Base-by-base conservation (phyloP, 2,329 filamentous ascomycete species). In the Paraconiothyrium brasiliense region DNA sequence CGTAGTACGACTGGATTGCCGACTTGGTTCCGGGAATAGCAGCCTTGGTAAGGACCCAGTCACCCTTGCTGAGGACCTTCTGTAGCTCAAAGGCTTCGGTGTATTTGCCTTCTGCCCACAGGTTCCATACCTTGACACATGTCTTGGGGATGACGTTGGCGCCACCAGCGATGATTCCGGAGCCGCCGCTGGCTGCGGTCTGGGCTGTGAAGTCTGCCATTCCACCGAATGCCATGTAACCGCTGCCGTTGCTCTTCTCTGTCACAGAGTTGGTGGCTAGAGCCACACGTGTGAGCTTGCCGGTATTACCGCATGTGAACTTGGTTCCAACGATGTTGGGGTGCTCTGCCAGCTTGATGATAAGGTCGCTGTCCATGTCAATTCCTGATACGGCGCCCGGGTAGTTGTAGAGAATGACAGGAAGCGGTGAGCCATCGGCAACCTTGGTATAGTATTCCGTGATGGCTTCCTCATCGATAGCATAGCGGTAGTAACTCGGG, bases 321-420 rank as follows among this genome's bases (percentile, higher is more conserved):
- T 97, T 97, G 58, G 92, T 94, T 65, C 93, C 93, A 65, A 93
- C 83, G 72, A 97, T 92, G 80, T 96, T 96, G 67, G 89, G 88
- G 80, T 96, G 92, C 76, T 89, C 82, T 48, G 90, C 91, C 41
- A 97, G 87, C 75, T 86, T 86, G 81, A 95, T 92, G 72, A 97
- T 86, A 62, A 94, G 85, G 76, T 97, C 93, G 61, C 91, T 94
- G 84, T 95, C 92, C 87, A 97, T 90, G 78, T 97, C 93, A 73
- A 96, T 91, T 54, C 93, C 93, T 6, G 92, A 86, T 6, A 95
- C 93, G 54, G 92, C 93, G 55, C 92, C 92, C 0, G 93, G 93
- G 82, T 95, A 97, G 84, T 96, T 97, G 86, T 97, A 97, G 51
- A 97, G 83, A 66, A 96, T 86, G 58, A 97, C 78, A n/a, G 92